These are phyloP conservation scores for Phytopythium kandeliae DNA, from an alignment of 352 stramenopile genomes.

Conservation along the genomic window DNA sequence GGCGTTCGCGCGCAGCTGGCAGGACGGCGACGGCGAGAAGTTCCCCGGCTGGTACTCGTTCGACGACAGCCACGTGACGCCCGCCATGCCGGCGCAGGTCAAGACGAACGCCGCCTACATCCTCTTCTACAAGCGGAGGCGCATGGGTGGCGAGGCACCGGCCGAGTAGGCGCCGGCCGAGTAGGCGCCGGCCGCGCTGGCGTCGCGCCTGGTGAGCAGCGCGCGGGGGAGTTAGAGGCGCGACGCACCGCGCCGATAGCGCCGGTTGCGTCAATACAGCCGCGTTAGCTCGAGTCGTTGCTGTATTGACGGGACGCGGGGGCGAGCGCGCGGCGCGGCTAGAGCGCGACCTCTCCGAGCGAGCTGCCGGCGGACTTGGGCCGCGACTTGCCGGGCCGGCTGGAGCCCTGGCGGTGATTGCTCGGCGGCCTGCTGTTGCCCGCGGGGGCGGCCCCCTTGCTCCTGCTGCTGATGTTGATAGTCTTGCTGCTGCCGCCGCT, in stretches of 20 bases:
- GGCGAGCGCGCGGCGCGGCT: background rate
- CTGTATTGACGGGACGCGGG: background rate
- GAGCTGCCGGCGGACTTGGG: conserved; percentile 6
- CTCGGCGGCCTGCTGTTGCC: conserved; percentile 16
- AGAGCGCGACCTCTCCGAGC: conserved; percentile 19
- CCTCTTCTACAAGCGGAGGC: conserved; percentile 83
- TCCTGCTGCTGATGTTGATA: conserved; percentile 13
- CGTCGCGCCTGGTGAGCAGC: background rate
- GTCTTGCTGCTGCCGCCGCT: background rate
- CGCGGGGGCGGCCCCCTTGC: conserved; percentile 8
- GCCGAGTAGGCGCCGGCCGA: background rate
- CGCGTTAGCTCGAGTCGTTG: too few relatives aligned
- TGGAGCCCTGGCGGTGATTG: conserved; percentile 19
- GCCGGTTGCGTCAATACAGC: background rate
- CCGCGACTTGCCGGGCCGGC: conserved; percentile 15
- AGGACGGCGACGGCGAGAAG: conserved; percentile 40
- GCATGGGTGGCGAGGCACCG: background rate
- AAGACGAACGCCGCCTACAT: conserved; percentile 85
- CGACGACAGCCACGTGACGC: conserved; percentile 73
- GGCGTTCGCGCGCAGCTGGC: conserved; percentile 73
- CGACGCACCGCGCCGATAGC: background rate
- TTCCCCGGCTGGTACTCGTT: conserved; percentile 81
- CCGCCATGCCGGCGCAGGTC: conserved; percentile 46
- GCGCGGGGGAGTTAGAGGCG: background rate
- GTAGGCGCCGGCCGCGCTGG: too few relatives aligned